Evolutionary conservation across 208 protist genomes (phyloP).

Genomic region (Crithidia thermophila): DNA sequence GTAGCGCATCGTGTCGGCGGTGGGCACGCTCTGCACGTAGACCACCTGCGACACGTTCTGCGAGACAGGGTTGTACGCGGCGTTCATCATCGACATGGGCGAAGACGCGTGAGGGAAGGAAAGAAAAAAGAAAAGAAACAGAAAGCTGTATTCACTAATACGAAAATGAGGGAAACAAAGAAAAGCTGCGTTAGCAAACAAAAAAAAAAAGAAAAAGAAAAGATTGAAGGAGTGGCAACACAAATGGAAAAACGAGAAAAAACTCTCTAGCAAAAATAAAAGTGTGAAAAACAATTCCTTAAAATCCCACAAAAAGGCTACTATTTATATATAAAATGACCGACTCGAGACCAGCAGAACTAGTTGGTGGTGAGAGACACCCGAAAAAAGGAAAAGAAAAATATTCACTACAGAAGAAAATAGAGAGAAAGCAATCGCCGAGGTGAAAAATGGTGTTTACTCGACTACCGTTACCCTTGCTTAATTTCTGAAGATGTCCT

Average conservation of each 20-base stretch:
- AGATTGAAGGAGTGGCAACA: conserved; percentile 1
- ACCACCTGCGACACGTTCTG: conserved; percentile 23
- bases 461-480: too few relatives aligned
- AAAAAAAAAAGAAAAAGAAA: conserved; percentile 25
- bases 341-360: too few relatives aligned
- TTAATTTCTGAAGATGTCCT: too few relatives aligned
- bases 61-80: background rate
- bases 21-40: conserved; percentile 16
- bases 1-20: conserved; percentile 6
- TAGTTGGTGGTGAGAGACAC: too few relatives aligned
- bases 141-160: background rate
- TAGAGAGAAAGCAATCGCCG: too few relatives aligned
- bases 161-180: background rate
- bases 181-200: background rate
- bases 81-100: background rate
- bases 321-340: too few relatives aligned
- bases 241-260: conserved; percentile 3
- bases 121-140: conserved; percentile 16
- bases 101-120: background rate
- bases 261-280: conserved; percentile 15
- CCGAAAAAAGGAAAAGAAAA: too few relatives aligned
- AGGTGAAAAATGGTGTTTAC: too few relatives aligned
- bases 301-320: too few relatives aligned
- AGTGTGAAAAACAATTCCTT: background rate
- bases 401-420: too few relatives aligned